A percentile compares a stretch with the other conserved stretches of the same genome.
Evolutionary conservation across 2,329 filamentous ascomycete species (phyloP).

Genomic region (Diaporthe destruens): DNA sequence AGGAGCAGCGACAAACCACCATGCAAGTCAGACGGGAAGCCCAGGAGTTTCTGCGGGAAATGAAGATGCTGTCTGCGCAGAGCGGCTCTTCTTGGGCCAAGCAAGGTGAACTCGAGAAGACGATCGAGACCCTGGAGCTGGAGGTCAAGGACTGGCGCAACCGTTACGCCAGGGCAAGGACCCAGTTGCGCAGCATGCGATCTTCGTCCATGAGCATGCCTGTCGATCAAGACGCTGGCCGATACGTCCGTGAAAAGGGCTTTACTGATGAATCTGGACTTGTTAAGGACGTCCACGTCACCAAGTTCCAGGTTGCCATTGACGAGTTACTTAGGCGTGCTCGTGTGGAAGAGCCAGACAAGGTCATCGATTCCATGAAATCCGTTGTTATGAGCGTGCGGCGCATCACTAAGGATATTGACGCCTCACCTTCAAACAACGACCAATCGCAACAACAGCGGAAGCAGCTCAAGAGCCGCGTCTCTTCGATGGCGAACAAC

Average conservation of each 20-base stretch:
- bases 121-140: conserved; percentile 81
- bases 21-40: conserved; percentile 90
- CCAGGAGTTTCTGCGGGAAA: conserved; percentile 85
- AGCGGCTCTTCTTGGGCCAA: conserved; percentile 83
- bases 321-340: conserved; percentile 88
- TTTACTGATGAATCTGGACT: conserved; percentile 80
- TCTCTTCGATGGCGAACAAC: conserved; percentile 95
- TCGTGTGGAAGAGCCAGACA: conserved; percentile 77
- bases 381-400: conserved; percentile 85
- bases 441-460: conserved; percentile 69
- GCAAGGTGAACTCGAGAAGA: conserved; percentile 81
- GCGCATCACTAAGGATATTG: conserved; percentile 85
- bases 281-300: conserved; percentile 92
- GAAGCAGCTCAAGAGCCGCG: conserved; percentile 80
- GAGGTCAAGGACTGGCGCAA: conserved; percentile 92
- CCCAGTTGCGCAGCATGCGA: conserved; percentile 84
- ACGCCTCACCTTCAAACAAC: conserved; percentile 66
- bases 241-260: conserved; percentile 73
- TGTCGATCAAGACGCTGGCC: conserved; percentile 77
- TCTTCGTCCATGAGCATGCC: conserved; percentile 82
- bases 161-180: conserved; percentile 88
- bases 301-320: conserved; percentile 93
- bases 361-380: conserved; percentile 89
- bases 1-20: conserved; percentile 83
- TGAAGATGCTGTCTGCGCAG: conserved; percentile 86